Evolutionary conservation across 106 monocot genomes (phyloP).

Genomic region (Dactylorhiza incarnata): DNA sequence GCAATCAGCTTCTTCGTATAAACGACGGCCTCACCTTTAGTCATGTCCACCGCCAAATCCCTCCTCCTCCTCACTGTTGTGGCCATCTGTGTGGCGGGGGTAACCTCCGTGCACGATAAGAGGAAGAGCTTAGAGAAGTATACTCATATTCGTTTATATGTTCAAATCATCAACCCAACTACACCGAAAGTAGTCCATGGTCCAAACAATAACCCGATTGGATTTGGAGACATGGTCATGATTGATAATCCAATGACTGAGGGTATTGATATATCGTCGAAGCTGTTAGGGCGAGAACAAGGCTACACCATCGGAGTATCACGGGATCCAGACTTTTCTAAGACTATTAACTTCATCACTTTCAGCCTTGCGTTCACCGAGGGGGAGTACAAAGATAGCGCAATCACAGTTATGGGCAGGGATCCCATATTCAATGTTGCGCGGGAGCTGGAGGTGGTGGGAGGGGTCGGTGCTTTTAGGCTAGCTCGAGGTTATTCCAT

Average conservation of each 20-base stretch:
- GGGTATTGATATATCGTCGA: not conserved
- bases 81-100: too few relatives aligned
- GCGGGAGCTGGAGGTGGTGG: conserved; percentile 20
- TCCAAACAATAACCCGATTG: not conserved
- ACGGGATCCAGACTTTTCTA: not conserved
- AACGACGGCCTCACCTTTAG: too few relatives aligned
- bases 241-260: conserved; percentile 19
- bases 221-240: conserved; percentile 15
- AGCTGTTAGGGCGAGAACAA: conserved; percentile 16
- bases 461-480: conserved; percentile 18
- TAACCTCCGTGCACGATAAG: too few relatives aligned
- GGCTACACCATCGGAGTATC: conserved; percentile 9
- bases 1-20: too few relatives aligned
- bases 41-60: too few relatives aligned
- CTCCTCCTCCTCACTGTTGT: too few relatives aligned
- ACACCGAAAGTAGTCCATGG: too few relatives aligned
- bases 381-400: conserved; percentile 21
- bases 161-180: too few relatives aligned
- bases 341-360: not conserved
- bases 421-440: conserved; percentile 7
- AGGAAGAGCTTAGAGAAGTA: too few relatives aligned
- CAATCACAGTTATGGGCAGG: conserved; percentile 13
- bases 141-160: too few relatives aligned
- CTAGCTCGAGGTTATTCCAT: conserved; percentile 11
- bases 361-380: conserved; percentile 18